Conservation (phyloP, 305 asterid genomes). For the Fraxinus floribunda region DNA sequence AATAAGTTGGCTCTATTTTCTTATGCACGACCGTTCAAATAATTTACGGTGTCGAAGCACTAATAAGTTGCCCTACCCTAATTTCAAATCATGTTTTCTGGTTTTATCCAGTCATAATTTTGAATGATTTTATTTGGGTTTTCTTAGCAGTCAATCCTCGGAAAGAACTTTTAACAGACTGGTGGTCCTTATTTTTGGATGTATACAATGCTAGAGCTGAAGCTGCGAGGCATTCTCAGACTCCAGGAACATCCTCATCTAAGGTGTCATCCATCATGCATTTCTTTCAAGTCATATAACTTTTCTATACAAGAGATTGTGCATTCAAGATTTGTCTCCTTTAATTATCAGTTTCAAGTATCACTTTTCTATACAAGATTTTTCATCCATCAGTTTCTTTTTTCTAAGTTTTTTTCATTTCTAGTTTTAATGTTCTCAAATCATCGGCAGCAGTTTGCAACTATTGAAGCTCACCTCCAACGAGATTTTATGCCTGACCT, state of each 20-base stretch:
- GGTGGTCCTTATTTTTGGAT: constrained; percentile 61
- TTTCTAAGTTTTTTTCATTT: neutral
- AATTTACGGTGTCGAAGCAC: neutral
- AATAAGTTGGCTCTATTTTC: neutral
- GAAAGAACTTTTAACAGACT: constrained; percentile 45
- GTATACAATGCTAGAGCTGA: constrained; percentile 7
- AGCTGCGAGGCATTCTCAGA: neutral
- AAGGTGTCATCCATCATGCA: constrained; percentile 28
- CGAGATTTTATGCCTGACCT: neutral
- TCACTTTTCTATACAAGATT: neutral
- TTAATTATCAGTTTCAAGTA: constrained; percentile 21
- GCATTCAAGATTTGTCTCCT: neutral
- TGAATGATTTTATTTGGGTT: neutral
- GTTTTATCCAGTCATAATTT: neutral
- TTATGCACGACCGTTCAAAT: neutral
- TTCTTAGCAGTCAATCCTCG: constrained; percentile 35
- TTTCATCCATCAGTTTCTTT: no score
- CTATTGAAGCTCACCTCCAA: constrained; percentile 5
- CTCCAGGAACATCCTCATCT: constrained; percentile 17
- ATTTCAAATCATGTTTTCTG: neutral
- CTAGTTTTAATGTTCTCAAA: neutral
- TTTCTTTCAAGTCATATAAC: neutral
- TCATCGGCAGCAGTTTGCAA: constrained; percentile 3
- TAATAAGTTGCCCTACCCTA: neutral
- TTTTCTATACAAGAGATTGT: neutral